phyloP scores from a whole-genome alignment of 768 basidiomycete species.

The Russula olivacea region DNA sequence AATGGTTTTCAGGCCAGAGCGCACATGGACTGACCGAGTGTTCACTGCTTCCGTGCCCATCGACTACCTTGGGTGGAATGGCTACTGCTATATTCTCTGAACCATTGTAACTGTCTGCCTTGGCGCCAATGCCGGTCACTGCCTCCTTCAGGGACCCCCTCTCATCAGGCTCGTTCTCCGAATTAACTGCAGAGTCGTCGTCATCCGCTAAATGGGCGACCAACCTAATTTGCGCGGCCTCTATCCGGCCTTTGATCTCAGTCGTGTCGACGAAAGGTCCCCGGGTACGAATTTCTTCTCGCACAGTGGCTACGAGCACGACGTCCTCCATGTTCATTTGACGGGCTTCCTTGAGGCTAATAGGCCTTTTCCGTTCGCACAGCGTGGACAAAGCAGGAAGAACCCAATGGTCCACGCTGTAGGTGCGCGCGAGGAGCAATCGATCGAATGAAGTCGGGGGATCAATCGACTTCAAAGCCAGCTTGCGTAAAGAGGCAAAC shows the following conservation, averaged over 20 bases:
- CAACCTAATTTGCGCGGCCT: background rate
- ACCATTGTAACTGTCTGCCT: background rate
- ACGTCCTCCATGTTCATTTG: constrained; percentile 14
- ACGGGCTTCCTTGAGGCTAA: background rate
- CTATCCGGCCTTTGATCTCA: background rate
- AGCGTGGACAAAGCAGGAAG: constrained; percentile 1
- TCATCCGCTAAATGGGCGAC: background rate
- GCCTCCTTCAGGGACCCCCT: background rate
- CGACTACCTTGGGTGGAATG: background rate
- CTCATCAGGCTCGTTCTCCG: background rate
- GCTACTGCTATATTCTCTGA: background rate
- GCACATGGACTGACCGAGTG: background rate
- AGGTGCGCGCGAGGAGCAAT: constrained; percentile 10
- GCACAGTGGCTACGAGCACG: constrained; percentile 6
- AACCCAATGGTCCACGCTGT: constrained; percentile 13
- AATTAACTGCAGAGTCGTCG: background rate
- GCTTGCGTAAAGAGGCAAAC: constrained; percentile 28
- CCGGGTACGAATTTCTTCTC: background rate
- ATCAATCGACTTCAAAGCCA: background rate
- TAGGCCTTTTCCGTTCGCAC: background rate
- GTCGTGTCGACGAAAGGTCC: background rate
- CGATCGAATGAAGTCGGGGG: constrained; percentile 6
- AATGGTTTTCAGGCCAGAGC: background rate
- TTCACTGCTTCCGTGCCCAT: background rate
- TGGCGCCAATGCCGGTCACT: background rate